phyloP scores from a whole-genome alignment of 2,329 filamentous ascomycete genomes.

The Penicillium digitatum region DNA sequence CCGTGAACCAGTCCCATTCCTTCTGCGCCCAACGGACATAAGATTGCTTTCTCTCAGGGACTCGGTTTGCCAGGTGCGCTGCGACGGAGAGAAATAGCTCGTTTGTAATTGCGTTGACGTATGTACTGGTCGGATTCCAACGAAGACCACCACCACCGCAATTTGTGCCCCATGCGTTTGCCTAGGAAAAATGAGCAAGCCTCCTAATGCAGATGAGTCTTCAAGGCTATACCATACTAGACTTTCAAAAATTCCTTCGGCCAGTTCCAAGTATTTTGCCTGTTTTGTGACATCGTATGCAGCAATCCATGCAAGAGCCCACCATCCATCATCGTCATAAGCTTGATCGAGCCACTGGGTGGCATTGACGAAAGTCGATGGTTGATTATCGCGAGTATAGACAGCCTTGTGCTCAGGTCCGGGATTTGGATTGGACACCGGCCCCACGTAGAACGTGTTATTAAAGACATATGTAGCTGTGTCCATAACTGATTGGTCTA shows the following conservation, averaged over 20 bases:
- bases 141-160: conserved; percentile 48
- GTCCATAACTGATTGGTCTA: conserved; percentile 33
- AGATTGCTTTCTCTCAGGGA: conserved; percentile 28
- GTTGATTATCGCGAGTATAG: conserved; percentile 7
- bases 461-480: conserved; percentile 41
- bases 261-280: conserved; percentile 45
- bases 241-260: conserved; percentile 49
- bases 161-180: conserved; percentile 41
- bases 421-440: conserved; percentile 19
- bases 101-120: conserved; percentile 55
- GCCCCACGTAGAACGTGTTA: conserved; percentile 39
- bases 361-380: conserved; percentile 16
- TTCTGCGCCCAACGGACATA: conserved; percentile 48
- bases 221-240: conserved; percentile 31
- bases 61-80: conserved; percentile 54
- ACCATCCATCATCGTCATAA: conserved; percentile 55
- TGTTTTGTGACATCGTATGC: conserved; percentile 53
- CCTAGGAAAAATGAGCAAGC: conserved; percentile 15
- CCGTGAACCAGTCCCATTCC: conserved; percentile 51
- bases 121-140: conserved; percentile 46
- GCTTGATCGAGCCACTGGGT: conserved; percentile 29
- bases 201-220: neutral
- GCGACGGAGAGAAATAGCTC: conserved; percentile 55
- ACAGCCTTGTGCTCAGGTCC: conserved; percentile 14
- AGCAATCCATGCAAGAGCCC: conserved; percentile 53